phyloP scores from a whole-genome alignment of 768 basidiomycete species.

The Boletus sensibilis region DNA sequence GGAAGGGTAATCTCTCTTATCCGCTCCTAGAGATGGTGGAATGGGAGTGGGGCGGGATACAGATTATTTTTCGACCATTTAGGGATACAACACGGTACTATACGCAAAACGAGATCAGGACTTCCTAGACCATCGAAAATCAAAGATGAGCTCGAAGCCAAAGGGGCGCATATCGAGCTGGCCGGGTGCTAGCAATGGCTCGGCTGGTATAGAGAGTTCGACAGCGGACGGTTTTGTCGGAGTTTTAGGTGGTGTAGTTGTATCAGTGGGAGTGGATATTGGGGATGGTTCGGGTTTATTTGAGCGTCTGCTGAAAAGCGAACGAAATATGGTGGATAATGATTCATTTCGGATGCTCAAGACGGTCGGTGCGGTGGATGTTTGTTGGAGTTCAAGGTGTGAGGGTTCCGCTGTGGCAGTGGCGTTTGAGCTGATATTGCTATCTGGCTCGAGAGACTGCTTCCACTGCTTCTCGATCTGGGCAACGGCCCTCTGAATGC shows the following conservation, averaged over 20 bases:
- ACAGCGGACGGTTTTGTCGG: neutral
- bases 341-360: slow-evolving; percentile 15
- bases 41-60: slow-evolving; percentile 9
- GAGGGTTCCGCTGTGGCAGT: slow-evolving; percentile 26
- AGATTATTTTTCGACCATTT: slow-evolving; percentile 10
- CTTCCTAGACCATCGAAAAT: slow-evolving; percentile 63
- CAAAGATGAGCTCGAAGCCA: slow-evolving; percentile 70
- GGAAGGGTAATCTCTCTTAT: neutral
- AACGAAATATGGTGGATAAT: slow-evolving; percentile 25
- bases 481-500: slow-evolving; percentile 48
- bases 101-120: slow-evolving; percentile 16
- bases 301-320: slow-evolving; percentile 20
- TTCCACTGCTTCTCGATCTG: slow-evolving; percentile 36
- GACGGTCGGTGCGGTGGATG: slow-evolving; percentile 7
- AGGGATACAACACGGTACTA: slow-evolving; percentile 22
- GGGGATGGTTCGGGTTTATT: slow-evolving; percentile 1
- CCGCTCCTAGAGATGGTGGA: neutral
- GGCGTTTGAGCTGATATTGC: slow-evolving; percentile 25
- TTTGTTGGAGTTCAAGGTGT: slow-evolving; percentile 11
- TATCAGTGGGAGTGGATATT: neutral
- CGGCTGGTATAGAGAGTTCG: slow-evolving; percentile 15
- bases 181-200: slow-evolving; percentile 34
- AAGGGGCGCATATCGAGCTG: slow-evolving; percentile 73
- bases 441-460: slow-evolving; percentile 24
- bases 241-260: slow-evolving; percentile 4